Evolutionary conservation across 2,329 filamentous ascomycete species (phyloP), one percentile per base, ranked within the genome.

Genomic region (Venturia oleaginea): DNA sequence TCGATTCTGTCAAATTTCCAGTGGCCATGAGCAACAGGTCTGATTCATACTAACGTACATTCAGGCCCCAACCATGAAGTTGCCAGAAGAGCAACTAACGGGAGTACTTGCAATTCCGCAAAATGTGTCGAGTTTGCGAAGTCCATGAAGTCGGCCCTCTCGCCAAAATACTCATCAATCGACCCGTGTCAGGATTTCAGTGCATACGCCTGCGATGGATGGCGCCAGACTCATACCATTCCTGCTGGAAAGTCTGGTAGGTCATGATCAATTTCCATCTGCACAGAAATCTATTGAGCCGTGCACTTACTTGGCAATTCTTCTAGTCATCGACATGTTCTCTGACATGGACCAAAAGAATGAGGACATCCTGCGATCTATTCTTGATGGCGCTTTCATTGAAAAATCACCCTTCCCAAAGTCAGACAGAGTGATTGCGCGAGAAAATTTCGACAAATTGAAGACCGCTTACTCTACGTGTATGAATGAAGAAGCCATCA

Each of bases 151-250:
- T 82, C 84, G 68, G 87, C 84, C 66, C 75, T 88, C 13, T 83
- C 84, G 22, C 83, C 85, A 10, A 77, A 85, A 60, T 86, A 88
- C 72, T 78, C 83, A 66, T 73, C 83, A 2, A 76, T 90, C 43
- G 86, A 90, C 70, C 83, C 88, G 1, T 91, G 88, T 69, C 81
- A 78, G n/a, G 75, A 89, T 69, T 91, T 90, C 66, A 85, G 89
- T 66, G 78, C 86, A 71, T 81, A 86, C 65, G 85, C 85, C 24
- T 90, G 87, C 69, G 86, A 55, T 19, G 59, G 63, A 15, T 64
- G 27, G 24, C 46, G 62, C 17, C 22, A 43, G 46, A 27, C 30
- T 55, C 62, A 64, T 43, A 22, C 62, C 38, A 10, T 59, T 30
- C 11, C 22, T 11, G 3, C 46, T 0, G 46, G 22, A 27, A 30